These are phyloP conservation scores for Xylaria sp. DNA, from an alignment of 2,329 filamentous ascomycete species.

Conservation along the genomic window DNA sequence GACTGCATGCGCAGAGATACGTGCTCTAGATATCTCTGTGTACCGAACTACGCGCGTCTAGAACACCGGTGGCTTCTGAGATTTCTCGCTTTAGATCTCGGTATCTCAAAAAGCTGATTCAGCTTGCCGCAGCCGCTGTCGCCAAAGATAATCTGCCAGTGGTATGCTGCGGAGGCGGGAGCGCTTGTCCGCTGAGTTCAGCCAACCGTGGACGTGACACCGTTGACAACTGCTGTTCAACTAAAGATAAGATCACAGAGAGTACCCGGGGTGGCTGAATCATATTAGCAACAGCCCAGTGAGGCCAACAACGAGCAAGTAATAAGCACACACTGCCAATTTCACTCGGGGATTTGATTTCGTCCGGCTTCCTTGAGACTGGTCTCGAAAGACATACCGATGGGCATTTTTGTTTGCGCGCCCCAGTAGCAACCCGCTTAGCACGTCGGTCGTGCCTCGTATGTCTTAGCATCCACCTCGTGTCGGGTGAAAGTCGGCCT, in stretches of 20 bases:
- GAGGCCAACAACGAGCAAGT: conserved; percentile 15
- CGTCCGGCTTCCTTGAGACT: conserved; percentile 10
- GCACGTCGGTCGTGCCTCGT: conserved; percentile 16
- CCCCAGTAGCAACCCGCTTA: conserved; percentile 7
- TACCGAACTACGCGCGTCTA: conserved; percentile 18
- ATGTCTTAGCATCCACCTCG: conserved; percentile 32
- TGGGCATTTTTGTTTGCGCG: conserved; percentile 9
- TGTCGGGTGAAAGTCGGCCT: conserved; percentile 20
- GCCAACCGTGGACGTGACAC: not conserved
- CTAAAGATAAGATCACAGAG: not conserved
- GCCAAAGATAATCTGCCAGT: conserved; percentile 5
- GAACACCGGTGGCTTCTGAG: not conserved
- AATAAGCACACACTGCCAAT: not conserved
- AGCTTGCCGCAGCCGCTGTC: conserved; percentile 25
- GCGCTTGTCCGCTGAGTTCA: conserved; percentile 12
- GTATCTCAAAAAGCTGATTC: conserved; percentile 10
- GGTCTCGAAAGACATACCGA: conserved; percentile 33
- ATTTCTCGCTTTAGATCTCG: conserved; percentile 2
- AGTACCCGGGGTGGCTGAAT: not conserved
- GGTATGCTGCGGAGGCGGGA: conserved; percentile 4
- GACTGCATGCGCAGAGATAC: not conserved
- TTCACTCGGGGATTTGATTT: conserved; percentile 6
- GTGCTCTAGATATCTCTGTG: conserved; percentile 20
- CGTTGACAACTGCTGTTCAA: conserved; percentile 3
- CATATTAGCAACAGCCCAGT: conserved; percentile 6